Evolutionary conservation across 345 rosid species (phyloP), one percentile per base, ranked within the genome.

Genomic region (Psidium guajava): DNA sequence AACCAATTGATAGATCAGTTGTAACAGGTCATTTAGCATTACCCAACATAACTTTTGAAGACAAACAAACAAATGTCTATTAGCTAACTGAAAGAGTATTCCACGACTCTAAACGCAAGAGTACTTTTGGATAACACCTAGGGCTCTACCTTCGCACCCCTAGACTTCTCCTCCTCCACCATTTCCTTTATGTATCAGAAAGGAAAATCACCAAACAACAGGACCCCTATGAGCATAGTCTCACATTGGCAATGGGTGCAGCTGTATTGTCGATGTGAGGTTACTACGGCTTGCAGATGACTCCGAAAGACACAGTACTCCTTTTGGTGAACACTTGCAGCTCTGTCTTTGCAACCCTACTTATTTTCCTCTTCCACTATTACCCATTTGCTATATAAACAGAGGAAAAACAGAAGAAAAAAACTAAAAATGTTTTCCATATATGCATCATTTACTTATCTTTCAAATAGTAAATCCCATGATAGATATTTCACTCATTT

Each of bases 1-100:
- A 92, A 89, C 69, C 87, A 85, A 87, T 64, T 49, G 47, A 85
- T 54, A 49, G 69, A 87, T 93, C 96, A 90, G 44, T 87, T 90
- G 89, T 85, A 92, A 57, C n/a, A 20, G 11, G 5, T 28, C 21
- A 52, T 27, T 50, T 82, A 50, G n/a, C 42, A 4, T 51, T 4
- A 32, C 24, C 20, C n/a, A 40, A 21, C 77, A 81, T 42, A 32
- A 81, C 4, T 28, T 85, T 49, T 11, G 6, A 11, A 16, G 11
- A 27, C 83, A 44, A 57, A 44, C n/a, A 22, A 57, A 49, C 54
- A 42, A 44, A 82, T 16, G 21, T 50, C 27, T 82, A 28, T 42
- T 36, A 18, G 47, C 80, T 69, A 69, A 69, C 24, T 8, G 6
- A 9, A 69, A 36, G 80, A 8, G 47, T 69, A 11, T 69, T 36